phyloP scores from a whole-genome alignment of 768 basidiomycete genomes.

The Boletus vinaceobasis region DNA sequence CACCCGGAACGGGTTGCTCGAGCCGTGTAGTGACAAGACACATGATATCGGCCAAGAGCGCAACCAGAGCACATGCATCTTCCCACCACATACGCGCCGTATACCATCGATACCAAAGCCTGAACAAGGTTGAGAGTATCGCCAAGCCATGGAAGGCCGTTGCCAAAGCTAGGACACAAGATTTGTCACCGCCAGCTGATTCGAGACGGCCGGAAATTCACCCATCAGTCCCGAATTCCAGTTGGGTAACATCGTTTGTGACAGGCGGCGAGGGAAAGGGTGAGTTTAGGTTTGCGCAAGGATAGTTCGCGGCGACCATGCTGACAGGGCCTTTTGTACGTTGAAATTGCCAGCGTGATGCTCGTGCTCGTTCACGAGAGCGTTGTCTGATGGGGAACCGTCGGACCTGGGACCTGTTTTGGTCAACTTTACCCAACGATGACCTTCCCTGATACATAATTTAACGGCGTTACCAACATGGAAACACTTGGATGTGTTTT shows the following conservation, averaged over 20 bases:
- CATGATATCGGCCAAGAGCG: not conserved
- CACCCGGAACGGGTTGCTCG: not conserved
- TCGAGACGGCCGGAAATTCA: not conserved
- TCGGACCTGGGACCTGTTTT: no score
- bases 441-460: not conserved
- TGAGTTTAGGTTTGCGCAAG: not conserved
- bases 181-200: not conserved
- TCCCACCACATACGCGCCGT: not conserved
- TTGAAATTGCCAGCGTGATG: not conserved
- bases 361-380: not conserved
- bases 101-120: conserved; percentile 1
- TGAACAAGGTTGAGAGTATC: not conserved
- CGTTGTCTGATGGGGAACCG: not conserved
- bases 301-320: not conserved
- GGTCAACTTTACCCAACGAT: conserved; percentile 1
- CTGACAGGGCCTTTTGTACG: not conserved
- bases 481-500: not conserved
- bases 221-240: not conserved
- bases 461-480: not conserved
- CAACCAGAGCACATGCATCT: not conserved
- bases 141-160: not conserved
- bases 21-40: not conserved
- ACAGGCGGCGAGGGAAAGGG: not conserved
- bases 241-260: not conserved
- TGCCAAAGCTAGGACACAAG: not conserved